These are phyloP conservation scores for Trypanosoma mega DNA, from an alignment of 208 protist genomes.

Conservation along the genomic window DNA sequence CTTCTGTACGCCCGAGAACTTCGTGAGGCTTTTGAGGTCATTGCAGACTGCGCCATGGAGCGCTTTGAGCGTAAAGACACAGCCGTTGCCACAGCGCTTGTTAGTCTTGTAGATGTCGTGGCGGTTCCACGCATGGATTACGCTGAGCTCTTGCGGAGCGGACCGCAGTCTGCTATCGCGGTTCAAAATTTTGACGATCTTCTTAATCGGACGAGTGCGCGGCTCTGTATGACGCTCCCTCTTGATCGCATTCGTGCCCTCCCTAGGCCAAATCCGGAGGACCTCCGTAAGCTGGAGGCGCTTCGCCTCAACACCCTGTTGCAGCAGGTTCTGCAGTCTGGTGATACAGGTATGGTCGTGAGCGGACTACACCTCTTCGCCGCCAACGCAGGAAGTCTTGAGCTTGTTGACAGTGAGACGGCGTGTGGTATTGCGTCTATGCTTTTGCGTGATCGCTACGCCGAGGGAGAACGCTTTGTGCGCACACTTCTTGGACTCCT, in stretches of 20 bases:
- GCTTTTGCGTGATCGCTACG: slow-evolving; percentile 50
- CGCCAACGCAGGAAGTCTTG: slow-evolving; percentile 66
- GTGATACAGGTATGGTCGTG: slow-evolving; percentile 47
- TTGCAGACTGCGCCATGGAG: slow-evolving; percentile 58
- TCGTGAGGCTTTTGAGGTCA: slow-evolving; percentile 50
- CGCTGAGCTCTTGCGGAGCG: slow-evolving; percentile 20
- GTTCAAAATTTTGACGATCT: slow-evolving; percentile 36
- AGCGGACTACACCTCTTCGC: slow-evolving; percentile 54
- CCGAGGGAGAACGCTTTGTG: slow-evolving; percentile 72
- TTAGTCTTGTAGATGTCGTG: slow-evolving; percentile 63
- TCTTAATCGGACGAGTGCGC: slow-evolving; percentile 41
- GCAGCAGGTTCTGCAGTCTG: slow-evolving; percentile 49
- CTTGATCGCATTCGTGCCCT: slow-evolving; percentile 46
- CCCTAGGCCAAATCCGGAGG: slow-evolving; percentile 38
- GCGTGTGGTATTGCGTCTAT: slow-evolving; percentile 57
- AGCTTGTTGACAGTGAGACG: slow-evolving; percentile 70
- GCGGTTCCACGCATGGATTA: slow-evolving; percentile 52
- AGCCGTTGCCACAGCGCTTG: slow-evolving; percentile 49
- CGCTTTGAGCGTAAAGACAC: slow-evolving; percentile 61
- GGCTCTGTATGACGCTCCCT: slow-evolving; percentile 49
- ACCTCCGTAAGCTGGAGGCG: slow-evolving; percentile 63
- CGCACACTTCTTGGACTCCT: slow-evolving; percentile 56
- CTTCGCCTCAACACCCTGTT: slow-evolving; percentile 74
- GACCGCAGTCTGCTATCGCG: slow-evolving; percentile 14
- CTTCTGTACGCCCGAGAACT: slow-evolving; percentile 64